phyloP scores from a whole-genome alignment of 2,329 filamentous ascomycete genomes.

The Ophiostoma sp. region DNA sequence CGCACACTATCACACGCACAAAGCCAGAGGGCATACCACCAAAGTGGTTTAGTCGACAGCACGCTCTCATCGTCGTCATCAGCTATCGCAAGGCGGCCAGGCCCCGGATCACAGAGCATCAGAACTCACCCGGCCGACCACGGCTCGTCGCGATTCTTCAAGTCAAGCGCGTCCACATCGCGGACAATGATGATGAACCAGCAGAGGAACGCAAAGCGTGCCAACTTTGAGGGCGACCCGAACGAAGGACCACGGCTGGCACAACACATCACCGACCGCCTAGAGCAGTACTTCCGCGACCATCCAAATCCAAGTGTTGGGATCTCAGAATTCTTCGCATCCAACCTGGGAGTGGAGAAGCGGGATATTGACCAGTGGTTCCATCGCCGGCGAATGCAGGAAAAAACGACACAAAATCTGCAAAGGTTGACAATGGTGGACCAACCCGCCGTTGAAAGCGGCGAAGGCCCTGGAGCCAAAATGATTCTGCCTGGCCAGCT shows the following conservation, averaged over 20 bases:
- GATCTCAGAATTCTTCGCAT: constrained; percentile 50
- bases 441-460: constrained; percentile 26
- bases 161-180: constrained; percentile 14
- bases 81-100: not conserved
- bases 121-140: constrained; percentile 27
- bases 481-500: constrained; percentile 51
- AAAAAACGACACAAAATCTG: constrained; percentile 42
- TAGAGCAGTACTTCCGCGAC: constrained; percentile 50
- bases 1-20: constrained; percentile 1
- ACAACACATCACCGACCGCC: constrained; percentile 44
- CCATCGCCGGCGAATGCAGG: constrained; percentile 48
- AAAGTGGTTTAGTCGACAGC: not conserved
- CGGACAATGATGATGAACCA: constrained; percentile 44
- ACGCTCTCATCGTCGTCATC: not conserved
- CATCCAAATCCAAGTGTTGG: constrained; percentile 46
- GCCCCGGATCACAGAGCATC: not conserved
- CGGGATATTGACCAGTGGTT: constrained; percentile 51
- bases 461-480: constrained; percentile 33
- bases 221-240: constrained; percentile 36
- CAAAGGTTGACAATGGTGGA: constrained; percentile 42
- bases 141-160: not conserved
- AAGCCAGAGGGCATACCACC: constrained; percentile 6
- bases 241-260: constrained; percentile 45
- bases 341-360: constrained; percentile 49
- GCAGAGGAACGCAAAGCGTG: constrained; percentile 39